Evolutionary conservation across 305 asterid genomes (phyloP), one percentile per base, ranked within the genome.

Genomic region (Solanum aculeatissimum): DNA sequence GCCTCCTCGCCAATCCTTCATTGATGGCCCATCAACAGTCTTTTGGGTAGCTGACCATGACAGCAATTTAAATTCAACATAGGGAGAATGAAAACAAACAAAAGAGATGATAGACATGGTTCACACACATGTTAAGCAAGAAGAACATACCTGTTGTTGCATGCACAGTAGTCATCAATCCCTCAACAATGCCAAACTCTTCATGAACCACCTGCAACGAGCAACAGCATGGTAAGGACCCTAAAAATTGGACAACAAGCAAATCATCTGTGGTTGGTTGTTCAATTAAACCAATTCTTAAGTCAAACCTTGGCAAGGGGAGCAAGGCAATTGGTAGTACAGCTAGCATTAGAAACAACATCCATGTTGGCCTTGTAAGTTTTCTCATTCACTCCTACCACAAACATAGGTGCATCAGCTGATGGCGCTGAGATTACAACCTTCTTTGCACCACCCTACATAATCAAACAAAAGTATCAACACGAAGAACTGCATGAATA

Each of bases 1-100:
- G 70, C 99, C 99, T 85, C 99, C 99, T 23, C 99, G 85, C 99
- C 99, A 97, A 87, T 97, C 99, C 90, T 97, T 97, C 99, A 85
- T 94, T 45, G 99, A 97, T 85, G 99, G 98, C 47, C 99, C 99
- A 87, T 97, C 99, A 72, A 97, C 99, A 29, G 99, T 93, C 92
- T 97, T 94, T 85, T 97, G 99, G 62, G 99, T 97, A 88, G 99
- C 99, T 95, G 94, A 86, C 85, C 85, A 88, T 70, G 77, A 85
- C 35, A 82, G n/a, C 80, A 78, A 84, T 25, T 38, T 11, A 35
- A 43, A 69, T 23, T 18, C 45, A 65, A 43, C 35, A 53, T 9
- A 53, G 12, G 9, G 14, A 83, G 62, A 51, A 72, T 21, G 53
- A 51, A 23, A 55, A 23, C 27, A 47, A 82, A 82, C 58, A 21